Conservation (phyloP, 2,329 filamentous ascomycete genomes). For the Plenodomus tracheiphilus region DNA sequence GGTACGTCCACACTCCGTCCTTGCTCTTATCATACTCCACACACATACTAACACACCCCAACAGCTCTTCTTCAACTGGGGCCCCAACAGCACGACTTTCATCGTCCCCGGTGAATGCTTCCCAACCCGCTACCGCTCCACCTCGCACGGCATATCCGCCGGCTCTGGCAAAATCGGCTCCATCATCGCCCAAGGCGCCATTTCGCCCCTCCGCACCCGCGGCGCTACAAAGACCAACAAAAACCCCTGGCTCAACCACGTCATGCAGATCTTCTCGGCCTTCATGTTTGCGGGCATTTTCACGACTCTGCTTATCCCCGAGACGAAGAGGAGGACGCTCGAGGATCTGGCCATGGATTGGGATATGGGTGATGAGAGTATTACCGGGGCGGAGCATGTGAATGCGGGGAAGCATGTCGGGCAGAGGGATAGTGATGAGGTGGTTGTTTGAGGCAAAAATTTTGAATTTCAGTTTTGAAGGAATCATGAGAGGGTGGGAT, state of each 20-base stretch:
- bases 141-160: slow-evolving; percentile 55
- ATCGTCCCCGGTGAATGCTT: slow-evolving; percentile 57
- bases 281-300: slow-evolving; percentile 77
- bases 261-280: slow-evolving; percentile 76
- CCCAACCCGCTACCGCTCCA: slow-evolving; percentile 54
- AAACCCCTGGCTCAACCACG: slow-evolving; percentile 69
- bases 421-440: slow-evolving; percentile 28
- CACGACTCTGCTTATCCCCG: slow-evolving; percentile 71
- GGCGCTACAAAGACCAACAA: slow-evolving; percentile 51
- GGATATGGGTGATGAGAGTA: slow-evolving; percentile 41
- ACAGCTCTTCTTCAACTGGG: slow-evolving; percentile 57
- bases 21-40: neutral
- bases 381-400: slow-evolving; percentile 27
- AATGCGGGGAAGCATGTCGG: slow-evolving; percentile 15
- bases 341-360: slow-evolving; percentile 63
- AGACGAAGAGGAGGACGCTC: slow-evolving; percentile 75
- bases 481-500: no score
- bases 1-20: neutral
- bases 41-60: neutral
- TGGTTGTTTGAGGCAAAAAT: neutral
- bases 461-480: neutral
- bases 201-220: slow-evolving; percentile 55
- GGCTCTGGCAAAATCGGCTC: slow-evolving; percentile 54
- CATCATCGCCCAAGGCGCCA: slow-evolving; percentile 54
- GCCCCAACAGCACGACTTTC: slow-evolving; percentile 55